Percentiles rank a stretch among this genome's conserved stretches.
phyloP scores from a whole-genome alignment of 2,329 filamentous ascomycete genomes.

The Fusarium anguioides region DNA sequence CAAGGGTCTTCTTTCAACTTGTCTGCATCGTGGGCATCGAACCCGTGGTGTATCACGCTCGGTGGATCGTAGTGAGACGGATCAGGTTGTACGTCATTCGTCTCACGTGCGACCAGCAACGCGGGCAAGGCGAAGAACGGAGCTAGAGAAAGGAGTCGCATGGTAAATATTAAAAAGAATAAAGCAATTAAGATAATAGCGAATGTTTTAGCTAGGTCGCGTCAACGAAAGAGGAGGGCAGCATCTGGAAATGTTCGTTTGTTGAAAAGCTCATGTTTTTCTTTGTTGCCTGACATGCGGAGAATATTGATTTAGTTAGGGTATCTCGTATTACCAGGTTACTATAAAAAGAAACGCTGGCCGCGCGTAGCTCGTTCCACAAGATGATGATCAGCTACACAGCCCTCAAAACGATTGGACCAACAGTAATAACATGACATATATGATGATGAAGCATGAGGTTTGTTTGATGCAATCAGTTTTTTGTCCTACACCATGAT shows the following conservation, averaged over 20 bases:
- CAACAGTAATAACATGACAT: background rate
- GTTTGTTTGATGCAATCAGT: background rate
- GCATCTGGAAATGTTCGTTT: background rate
- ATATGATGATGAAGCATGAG: background rate
- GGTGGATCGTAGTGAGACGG: background rate
- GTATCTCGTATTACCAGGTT: constrained; percentile 8
- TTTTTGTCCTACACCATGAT: background rate
- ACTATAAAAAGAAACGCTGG: constrained; percentile 23
- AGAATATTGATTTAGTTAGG: too few species aligned
- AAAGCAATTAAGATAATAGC: background rate
- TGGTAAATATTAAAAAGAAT: background rate
- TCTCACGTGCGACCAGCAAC: background rate
- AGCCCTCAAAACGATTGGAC: background rate
- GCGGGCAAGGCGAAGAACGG: background rate
- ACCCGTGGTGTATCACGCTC: background rate
- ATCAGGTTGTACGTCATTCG: background rate
- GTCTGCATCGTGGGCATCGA: background rate
- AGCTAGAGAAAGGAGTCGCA: background rate
- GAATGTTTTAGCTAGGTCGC: background rate
- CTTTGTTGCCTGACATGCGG: background rate
- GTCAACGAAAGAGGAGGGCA: background rate
- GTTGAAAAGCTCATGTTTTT: background rate
- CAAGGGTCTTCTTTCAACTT: background rate
- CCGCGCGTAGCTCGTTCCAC: constrained; percentile 22
- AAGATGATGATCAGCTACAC: background rate